Conservation (phyloP, 257 asterid species). For the Anisodus acutangulus region DNA sequence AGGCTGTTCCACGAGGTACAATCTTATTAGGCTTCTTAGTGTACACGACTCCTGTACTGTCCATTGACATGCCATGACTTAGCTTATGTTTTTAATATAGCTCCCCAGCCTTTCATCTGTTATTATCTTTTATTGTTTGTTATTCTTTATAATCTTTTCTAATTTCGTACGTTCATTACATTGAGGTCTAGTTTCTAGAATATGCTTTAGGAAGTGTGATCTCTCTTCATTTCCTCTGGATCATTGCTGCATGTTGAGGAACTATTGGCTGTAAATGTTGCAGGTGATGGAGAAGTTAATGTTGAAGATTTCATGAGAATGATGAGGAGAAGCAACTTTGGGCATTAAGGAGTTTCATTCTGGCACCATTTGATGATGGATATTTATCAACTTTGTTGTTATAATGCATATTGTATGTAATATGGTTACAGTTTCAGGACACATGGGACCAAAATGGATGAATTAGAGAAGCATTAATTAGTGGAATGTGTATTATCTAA, state of each 20-base stretch:
- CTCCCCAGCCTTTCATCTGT: not conserved
- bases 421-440: not conserved
- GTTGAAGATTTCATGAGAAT: slow-evolving; percentile 85
- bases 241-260: not conserved
- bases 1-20: not conserved
- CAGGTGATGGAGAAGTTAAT: slow-evolving; percentile 94
- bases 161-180: not conserved
- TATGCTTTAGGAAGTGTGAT: slow-evolving; percentile 7
- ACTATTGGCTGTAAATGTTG: slow-evolving; percentile 31
- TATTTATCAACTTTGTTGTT: not conserved
- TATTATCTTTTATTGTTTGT: not conserved
- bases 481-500: slow-evolving; percentile 3
- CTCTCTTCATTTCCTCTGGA: not conserved
- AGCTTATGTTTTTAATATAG: not conserved
- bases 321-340: slow-evolving; percentile 89
- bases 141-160: not conserved
- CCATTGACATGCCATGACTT: not conserved
- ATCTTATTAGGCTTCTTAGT: not conserved
- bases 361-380: not conserved
- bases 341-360: slow-evolving; percentile 44
- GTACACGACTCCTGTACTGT: not conserved
- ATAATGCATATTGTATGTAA: not conserved
- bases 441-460: not conserved
- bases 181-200: slow-evolving; percentile 6
- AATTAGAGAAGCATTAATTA: not conserved